These are phyloP conservation scores for Wickerhamiella qilinensis DNA, from an alignment of 805 yeast genomes.

Conservation along the genomic window DNA sequence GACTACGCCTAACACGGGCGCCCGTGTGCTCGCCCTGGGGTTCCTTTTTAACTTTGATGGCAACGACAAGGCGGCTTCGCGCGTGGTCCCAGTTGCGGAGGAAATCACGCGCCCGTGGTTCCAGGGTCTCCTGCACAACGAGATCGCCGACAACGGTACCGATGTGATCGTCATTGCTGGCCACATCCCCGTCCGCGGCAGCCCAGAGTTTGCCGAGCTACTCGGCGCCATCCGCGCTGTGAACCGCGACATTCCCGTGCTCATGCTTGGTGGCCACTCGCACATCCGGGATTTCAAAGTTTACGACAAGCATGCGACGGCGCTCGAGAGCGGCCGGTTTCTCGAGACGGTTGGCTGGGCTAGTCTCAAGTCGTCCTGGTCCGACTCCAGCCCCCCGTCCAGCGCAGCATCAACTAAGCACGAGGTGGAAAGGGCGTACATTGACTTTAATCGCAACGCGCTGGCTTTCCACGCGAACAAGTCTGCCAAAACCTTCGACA, in stretches of 20 bases:
- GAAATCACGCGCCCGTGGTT: constrained; percentile 51
- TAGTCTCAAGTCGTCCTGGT: constrained; percentile 25
- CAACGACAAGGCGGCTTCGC: constrained; percentile 35
- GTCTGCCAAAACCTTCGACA: constrained; percentile 26
- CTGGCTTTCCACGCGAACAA: constrained; percentile 38
- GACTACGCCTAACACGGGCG: constrained; percentile 34
- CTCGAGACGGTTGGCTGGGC: constrained; percentile 83
- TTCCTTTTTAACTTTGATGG: constrained; percentile 62
- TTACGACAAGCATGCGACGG: constrained; percentile 50
- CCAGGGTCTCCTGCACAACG: constrained; percentile 19
- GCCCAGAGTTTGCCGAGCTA: constrained; percentile 35
- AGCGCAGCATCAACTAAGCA: too few relatives aligned
- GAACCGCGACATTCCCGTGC: constrained; percentile 49
- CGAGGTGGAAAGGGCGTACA: constrained; percentile 35
- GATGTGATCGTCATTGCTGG: constrained; percentile 60
- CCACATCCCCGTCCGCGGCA: constrained; percentile 54
- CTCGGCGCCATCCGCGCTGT: constrained; percentile 36
- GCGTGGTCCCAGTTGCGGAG: constrained; percentile 45
- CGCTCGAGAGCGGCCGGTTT: constrained; percentile 75
- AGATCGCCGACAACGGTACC: constrained; percentile 25
- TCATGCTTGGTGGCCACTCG: constrained; percentile 87
- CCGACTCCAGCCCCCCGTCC: too few relatives aligned
- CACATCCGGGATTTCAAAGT: constrained; percentile 71
- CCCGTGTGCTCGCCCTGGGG: constrained; percentile 48
- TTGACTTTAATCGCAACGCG: constrained; percentile 65